Evolutionary conservation across 768 basidiomycete genomes (phyloP).

Genomic region (Ramaria rubella): DNA sequence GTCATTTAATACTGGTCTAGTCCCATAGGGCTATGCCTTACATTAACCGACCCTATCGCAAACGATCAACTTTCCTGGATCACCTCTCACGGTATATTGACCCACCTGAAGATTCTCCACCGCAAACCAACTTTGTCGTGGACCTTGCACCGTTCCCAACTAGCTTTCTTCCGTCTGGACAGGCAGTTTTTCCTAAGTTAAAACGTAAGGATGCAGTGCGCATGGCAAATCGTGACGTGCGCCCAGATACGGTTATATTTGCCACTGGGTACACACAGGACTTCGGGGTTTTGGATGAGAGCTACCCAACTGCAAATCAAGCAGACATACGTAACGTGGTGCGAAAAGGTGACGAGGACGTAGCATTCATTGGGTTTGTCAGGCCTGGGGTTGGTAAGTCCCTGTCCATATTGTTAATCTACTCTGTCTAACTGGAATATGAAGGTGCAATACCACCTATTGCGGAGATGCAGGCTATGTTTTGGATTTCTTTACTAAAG

Average conservation of each 20-base stretch:
- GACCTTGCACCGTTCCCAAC: constrained; percentile 54
- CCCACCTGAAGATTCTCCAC: constrained; percentile 43
- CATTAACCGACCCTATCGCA: constrained; percentile 50
- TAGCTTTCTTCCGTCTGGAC: constrained; percentile 35
- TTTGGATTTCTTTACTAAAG: constrained; percentile 48
- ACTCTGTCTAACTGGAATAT: constrained; percentile 14
- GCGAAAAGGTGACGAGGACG: constrained; percentile 35
- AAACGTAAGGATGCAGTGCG: constrained; percentile 38
- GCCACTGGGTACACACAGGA: constrained; percentile 45
- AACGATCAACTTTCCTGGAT: constrained; percentile 37
- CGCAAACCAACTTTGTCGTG: constrained; percentile 37
- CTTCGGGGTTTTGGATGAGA: constrained; percentile 35
- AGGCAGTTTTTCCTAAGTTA: constrained; percentile 39
- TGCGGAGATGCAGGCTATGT: constrained; percentile 53
- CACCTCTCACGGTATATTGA: constrained; percentile 51
- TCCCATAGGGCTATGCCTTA: constrained; percentile 55
- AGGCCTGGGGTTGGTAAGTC: constrained; percentile 49
- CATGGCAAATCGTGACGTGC: constrained; percentile 34
- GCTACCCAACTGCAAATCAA: constrained; percentile 37
- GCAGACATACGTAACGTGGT: constrained; percentile 40
- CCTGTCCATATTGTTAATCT: background rate
- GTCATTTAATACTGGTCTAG: constrained; percentile 20
- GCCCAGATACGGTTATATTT: constrained; percentile 43
- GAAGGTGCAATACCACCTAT: constrained; percentile 51
- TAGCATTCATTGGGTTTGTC: constrained; percentile 53